phyloP scores from a whole-genome alignment of 2,329 filamentous ascomycete species.

The Aspergillus neoniger region DNA sequence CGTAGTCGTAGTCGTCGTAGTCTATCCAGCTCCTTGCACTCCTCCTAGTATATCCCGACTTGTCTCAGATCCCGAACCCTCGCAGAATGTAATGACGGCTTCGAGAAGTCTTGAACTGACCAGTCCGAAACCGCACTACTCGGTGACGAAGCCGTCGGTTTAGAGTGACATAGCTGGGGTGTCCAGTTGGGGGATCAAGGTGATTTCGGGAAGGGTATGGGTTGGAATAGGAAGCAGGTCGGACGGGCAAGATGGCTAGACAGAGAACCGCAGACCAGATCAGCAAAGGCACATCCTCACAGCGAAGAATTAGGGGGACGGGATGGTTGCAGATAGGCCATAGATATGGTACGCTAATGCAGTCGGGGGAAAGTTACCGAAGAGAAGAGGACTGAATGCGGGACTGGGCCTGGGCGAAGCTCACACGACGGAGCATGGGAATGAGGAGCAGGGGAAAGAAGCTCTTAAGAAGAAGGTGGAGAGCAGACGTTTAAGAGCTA shows the following conservation, averaged over 20 bases:
- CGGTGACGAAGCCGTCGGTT: conserved; percentile 18
- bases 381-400: conserved; percentile 15
- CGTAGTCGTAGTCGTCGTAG: conserved; percentile 12
- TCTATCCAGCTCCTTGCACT: conserved; percentile 11
- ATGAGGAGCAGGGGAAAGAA: conserved; percentile 13
- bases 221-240: conserved; percentile 12
- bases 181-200: conserved; percentile 5
- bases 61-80: conserved; percentile 15
- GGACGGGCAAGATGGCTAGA: conserved; percentile 18
- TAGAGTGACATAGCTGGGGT: conserved; percentile 35
- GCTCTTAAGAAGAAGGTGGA: conserved; percentile 25
- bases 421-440: conserved; percentile 24
- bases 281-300: conserved; percentile 13
- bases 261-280: conserved; percentile 9
- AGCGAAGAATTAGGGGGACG: conserved; percentile 11
- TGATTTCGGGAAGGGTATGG: conserved; percentile 14
- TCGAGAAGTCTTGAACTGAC: conserved; percentile 26
- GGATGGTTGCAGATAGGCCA: conserved; percentile 1
- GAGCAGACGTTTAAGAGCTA: conserved; percentile 16
- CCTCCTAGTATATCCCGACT: conserved; percentile 11
- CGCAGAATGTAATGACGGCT: conserved; percentile 13
- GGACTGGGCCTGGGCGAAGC: conserved; percentile 12
- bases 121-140: conserved; percentile 24
- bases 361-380: conserved; percentile 25
- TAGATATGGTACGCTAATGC: conserved; percentile 23